These are phyloP conservation scores for Graphilbum ipis-grandicollis DNA, from an alignment of 2,329 filamentous ascomycete species.

Conservation along the genomic window DNA sequence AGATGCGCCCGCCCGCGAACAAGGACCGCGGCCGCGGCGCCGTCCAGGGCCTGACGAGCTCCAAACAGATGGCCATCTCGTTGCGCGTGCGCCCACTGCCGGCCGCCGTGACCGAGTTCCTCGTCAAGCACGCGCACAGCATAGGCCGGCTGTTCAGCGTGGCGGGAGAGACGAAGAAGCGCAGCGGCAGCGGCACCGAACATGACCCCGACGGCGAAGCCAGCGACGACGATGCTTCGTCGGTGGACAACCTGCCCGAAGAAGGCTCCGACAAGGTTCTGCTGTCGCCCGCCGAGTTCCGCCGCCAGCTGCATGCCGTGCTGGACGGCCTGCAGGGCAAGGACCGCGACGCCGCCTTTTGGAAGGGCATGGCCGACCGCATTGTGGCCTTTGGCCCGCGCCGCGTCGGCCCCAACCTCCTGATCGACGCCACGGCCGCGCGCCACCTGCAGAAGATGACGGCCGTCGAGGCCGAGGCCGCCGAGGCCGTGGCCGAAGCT, in stretches of 20 bases:
- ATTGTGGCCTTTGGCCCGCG: conserved; percentile 85
- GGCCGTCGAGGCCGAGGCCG: conserved; percentile 12
- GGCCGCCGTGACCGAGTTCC: conserved; percentile 61
- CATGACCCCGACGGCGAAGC: conserved; percentile 18
- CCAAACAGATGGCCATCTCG: conserved; percentile 67
- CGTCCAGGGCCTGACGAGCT: conserved; percentile 58
- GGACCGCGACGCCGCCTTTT: conserved; percentile 39
- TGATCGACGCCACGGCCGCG: conserved; percentile 66
- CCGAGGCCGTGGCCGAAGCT: conserved; percentile 18
- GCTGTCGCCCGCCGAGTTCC: conserved; percentile 61
- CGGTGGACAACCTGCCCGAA: no score
- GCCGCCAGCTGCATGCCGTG: conserved; percentile 46
- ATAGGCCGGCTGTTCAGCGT: conserved; percentile 32
- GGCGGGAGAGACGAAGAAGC: conserved; percentile 11
- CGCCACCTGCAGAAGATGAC: conserved; percentile 51
- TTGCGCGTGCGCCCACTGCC: conserved; percentile 69
- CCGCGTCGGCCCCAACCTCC: conserved; percentile 69
- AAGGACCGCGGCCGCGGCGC: conserved; percentile 74
- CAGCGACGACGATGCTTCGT: conserved; percentile 17
- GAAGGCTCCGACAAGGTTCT: conserved; percentile 43
- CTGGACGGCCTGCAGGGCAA: conserved; percentile 53
- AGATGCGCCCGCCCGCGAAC: conserved; percentile 82
- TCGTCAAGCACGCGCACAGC: conserved; percentile 61
- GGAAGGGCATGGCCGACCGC: conserved; percentile 59
- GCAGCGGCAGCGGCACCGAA: conserved; percentile 11